Conservation (phyloP, 73 alveolate genomes). For the Paraurostyla sp. region DNA sequence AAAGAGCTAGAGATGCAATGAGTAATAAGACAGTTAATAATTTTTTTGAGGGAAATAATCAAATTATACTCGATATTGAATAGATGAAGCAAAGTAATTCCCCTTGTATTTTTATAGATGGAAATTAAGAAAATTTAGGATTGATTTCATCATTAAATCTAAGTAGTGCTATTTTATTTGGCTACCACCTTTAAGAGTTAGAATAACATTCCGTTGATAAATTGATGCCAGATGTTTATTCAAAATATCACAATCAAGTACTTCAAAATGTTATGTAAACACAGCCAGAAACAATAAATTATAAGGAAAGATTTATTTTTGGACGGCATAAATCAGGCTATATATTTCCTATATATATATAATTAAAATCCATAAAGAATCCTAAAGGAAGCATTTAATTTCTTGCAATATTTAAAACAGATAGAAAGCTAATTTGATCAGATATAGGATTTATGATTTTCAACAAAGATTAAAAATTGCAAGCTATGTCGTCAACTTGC, state of each 20-base stretch:
- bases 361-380: conserved; percentile 7
- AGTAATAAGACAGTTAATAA: no score
- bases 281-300: neutral
- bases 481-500: conserved; percentile 8
- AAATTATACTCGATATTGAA: neutral
- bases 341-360: conserved; percentile 27
- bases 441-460: conserved; percentile 8
- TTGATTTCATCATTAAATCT: neutral
- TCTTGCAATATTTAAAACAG: conserved; percentile 50
- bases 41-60: conserved; percentile 1
- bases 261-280: neutral
- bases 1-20: conserved; percentile 74
- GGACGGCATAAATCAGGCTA: conserved; percentile 63
- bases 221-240: conserved; percentile 47
- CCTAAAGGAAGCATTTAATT: neutral
- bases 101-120: conserved; percentile 46
- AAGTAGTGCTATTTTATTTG: conserved; percentile 39
- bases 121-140: conserved; percentile 4
- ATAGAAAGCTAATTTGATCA: neutral
- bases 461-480: conserved; percentile 29
- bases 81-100: neutral
- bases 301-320: conserved; percentile 41
- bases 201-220: neutral
- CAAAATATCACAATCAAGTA: conserved; percentile 20
- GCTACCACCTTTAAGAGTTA: conserved; percentile 25